Base-by-base conservation (phyloP, 176 grass and related monocot genomes). In the Pontederia paniculata region DNA sequence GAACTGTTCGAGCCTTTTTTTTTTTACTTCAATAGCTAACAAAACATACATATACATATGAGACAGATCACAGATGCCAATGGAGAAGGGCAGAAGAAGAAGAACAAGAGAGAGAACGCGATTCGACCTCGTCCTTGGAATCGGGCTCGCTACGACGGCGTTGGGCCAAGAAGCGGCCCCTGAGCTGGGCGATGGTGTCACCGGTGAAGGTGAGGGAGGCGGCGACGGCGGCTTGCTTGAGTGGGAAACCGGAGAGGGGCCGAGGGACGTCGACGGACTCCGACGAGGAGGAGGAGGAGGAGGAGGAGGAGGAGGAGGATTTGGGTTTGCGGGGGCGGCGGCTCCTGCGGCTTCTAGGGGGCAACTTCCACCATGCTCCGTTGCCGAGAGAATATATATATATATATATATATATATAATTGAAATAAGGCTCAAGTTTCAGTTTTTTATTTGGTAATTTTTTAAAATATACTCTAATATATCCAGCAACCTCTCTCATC, bases 101-200 rank as follows among this genome's bases (percentile, higher is more conserved):
- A 10, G 9, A 23, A 25, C 44, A 17, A 8, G 59, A 51, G 45
- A 59, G 20, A 12, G 3, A 31, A 31, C 54, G 8, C 68, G 63
- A 73, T 75, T 0, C 17, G 57, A 96, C 93, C 86, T 91, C 88
- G 62, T 23, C 43, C 37, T 82, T 54, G 19, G 21, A 57, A 20
- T 86, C 70, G 2, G 76, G 15, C 44, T 68, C 68, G 20, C 48
- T 43, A 42, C 23, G 51, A 58, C 16, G 37, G 44, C 68, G 67
- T 65, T 77, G 71, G 42, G 54, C 73, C 21, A 70, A 45, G 66
- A 78, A 83, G 57, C 76, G 83, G 51, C 66, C 14, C 42, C 75
- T 83, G 61, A 88, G 74, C 74, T 97, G 93, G 18, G 93, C 86
- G 48, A 97, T 72, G 46, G 93, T 97, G 53, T 97, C 93, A 9